These are phyloP conservation scores for Cryptosporidium parvum DNA, from an alignment of 169 alveolate species.

Conservation along the genomic window DNA sequence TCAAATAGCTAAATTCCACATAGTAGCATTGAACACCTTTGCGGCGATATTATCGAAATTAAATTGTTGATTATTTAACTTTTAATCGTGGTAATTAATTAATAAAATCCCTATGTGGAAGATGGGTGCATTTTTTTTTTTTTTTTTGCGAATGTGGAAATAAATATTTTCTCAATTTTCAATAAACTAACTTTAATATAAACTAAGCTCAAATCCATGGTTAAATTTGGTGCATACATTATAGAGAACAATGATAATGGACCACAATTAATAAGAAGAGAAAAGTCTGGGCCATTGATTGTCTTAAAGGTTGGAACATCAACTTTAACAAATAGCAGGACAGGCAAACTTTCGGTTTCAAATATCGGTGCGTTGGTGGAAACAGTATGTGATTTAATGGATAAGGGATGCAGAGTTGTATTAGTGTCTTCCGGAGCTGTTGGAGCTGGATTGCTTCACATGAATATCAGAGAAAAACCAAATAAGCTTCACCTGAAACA, in stretches of 20 bases:
- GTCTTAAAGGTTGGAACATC: constrained; percentile 81
- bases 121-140: constrained; percentile 8
- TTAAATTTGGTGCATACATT: background rate
- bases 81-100: background rate
- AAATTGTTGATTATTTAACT: background rate
- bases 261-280: constrained; percentile 54
- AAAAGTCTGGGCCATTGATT: constrained; percentile 78
- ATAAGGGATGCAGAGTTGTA: constrained; percentile 71
- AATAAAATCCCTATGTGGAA: background rate
- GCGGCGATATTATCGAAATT: background rate
- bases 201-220: background rate
- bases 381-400: constrained; percentile 71
- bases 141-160: background rate
- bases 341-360: constrained; percentile 69
- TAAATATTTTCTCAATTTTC: background rate
- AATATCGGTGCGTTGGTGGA: constrained; percentile 79
- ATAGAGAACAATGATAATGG: constrained; percentile 75
- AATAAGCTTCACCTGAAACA: constrained; percentile 74
- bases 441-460: constrained; percentile 78
- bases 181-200: background rate
- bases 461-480: constrained; percentile 75
- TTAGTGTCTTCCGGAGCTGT: constrained; percentile 81
- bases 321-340: constrained; percentile 75
- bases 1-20: no score
- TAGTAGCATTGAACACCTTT: background rate